Percentiles rank a stretch among this genome's conserved stretches.
Conservation (phyloP, 331 rosid genomes). For the Malus hybrid region DNA sequence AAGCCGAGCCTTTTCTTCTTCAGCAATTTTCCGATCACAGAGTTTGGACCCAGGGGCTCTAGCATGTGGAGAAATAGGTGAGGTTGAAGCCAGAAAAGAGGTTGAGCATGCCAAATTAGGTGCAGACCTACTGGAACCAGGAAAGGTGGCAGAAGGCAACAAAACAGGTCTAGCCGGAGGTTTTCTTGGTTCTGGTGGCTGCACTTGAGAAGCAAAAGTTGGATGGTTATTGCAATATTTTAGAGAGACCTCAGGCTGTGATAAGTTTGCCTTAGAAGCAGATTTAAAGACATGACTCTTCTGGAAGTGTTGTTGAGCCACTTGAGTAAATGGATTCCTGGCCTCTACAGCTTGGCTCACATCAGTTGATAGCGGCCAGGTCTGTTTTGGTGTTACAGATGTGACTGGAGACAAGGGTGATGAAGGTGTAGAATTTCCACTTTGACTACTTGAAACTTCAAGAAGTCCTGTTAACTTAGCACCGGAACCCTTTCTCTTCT, state of each 20-base stretch:
- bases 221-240: conserved; percentile 7
- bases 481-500: conserved; percentile 56
- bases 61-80: conserved; percentile 39
- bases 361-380: conserved; percentile 43
- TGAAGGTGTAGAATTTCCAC: conserved; percentile 96
- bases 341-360: conserved; percentile 40
- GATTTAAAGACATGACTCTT: conserved; percentile 23
- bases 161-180: conserved; percentile 27
- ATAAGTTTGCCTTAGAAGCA: conserved; percentile 19
- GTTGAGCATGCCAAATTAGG: conserved; percentile 14
- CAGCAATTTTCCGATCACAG: conserved; percentile 22
- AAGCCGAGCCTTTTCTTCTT: conserved; percentile 27
- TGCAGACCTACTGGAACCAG: conserved; percentile 32
- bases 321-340: conserved; percentile 25
- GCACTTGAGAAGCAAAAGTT: conserved; percentile 26
- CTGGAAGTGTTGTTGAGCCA: conserved; percentile 17
- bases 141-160: conserved; percentile 44
- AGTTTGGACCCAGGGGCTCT: conserved; percentile 77
- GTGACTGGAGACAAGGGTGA: conserved; percentile 72
- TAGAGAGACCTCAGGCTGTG: conserved; percentile 20
- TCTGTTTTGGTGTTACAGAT: conserved; percentile 37
- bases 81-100: conserved; percentile 30
- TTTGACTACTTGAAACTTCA: conserved; percentile 96
- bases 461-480: conserved; percentile 43
- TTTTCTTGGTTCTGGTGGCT: conserved; percentile 28